phyloP scores from a whole-genome alignment of 768 basidiomycete genomes.

The Kwoniella newhampshirensis region DNA sequence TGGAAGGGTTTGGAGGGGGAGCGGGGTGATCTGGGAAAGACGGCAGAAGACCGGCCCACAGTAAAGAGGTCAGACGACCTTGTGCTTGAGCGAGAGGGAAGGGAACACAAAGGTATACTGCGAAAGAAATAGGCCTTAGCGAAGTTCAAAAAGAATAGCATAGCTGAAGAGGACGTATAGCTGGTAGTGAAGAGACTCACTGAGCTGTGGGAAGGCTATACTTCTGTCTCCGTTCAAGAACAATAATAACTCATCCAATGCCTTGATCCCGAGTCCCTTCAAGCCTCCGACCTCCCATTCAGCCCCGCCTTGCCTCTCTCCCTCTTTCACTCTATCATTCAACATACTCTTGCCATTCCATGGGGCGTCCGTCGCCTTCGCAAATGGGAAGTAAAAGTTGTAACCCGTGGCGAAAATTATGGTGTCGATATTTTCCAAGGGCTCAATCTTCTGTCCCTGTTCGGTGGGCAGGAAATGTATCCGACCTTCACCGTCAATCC shows the following conservation, averaged over 20 bases:
- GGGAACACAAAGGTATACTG: slow-evolving; percentile 61
- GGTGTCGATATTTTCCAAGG: slow-evolving; percentile 42
- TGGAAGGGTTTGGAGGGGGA: slow-evolving; percentile 35
- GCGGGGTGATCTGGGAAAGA: slow-evolving; percentile 33
- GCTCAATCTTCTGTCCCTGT: slow-evolving; percentile 11
- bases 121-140: no score
- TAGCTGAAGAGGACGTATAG: no score
- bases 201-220: slow-evolving; percentile 49
- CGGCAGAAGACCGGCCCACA: slow-evolving; percentile 47
- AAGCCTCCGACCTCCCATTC: slow-evolving; percentile 37
- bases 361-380: slow-evolving; percentile 41
- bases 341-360: slow-evolving; percentile 35
- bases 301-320: slow-evolving; percentile 39
- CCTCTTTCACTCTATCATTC: slow-evolving; percentile 20
- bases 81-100: slow-evolving; percentile 79
- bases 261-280: slow-evolving; percentile 45
- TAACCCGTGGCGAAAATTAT: slow-evolving; percentile 56
- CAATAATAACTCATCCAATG: slow-evolving; percentile 51
- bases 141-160: no score
- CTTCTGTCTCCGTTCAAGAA: slow-evolving; percentile 52
- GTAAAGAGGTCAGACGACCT: slow-evolving; percentile 56
- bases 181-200: no score
- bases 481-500: slow-evolving; percentile 23
- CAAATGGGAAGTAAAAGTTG: slow-evolving; percentile 52
- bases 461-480: slow-evolving; percentile 39